phyloP scores from a whole-genome alignment of 1,139 yeast species.

The Hansenula sp. region DNA sequence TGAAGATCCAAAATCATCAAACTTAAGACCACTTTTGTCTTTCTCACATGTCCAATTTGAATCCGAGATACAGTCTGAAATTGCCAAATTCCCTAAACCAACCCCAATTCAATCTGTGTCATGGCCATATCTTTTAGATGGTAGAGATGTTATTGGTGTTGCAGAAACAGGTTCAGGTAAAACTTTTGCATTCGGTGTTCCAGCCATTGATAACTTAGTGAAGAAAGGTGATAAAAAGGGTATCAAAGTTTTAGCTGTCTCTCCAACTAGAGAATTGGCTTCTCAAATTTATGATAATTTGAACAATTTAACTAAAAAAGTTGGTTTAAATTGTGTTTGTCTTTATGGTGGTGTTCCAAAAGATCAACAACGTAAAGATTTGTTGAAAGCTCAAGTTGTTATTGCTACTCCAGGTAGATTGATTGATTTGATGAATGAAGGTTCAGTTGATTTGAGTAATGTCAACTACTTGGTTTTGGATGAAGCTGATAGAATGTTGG shows the following conservation, averaged over 20 bases:
- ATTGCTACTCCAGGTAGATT: conserved; percentile 98
- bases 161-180: conserved; percentile 99
- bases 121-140: conserved; percentile 86
- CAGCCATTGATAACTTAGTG: conserved; percentile 75
- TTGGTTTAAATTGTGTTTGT: conserved; percentile 71
- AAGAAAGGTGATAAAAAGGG: conserved; percentile 33
- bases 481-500: conserved; percentile 98
- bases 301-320: conserved; percentile 56
- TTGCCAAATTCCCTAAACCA: conserved; percentile 77
- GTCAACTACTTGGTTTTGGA: conserved; percentile 84
- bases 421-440: conserved; percentile 86
- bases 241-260: conserved; percentile 74
- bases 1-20: conserved; percentile 56
- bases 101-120: conserved; percentile 97
- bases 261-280: conserved; percentile 97
- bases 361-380: conserved; percentile 75
- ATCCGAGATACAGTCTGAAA: conserved; percentile 47
- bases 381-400: conserved; percentile 66
- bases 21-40: conserved; percentile 64
- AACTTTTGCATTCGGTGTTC: conserved; percentile 96
- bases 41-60: conserved; percentile 62
- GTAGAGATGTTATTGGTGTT: conserved; percentile 90
- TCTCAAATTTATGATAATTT: conserved; percentile 88
- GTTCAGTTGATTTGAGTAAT: conserved; percentile 63
- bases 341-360: conserved; percentile 97